Evolutionary conservation across 2,329 filamentous ascomycete species (phyloP), one percentile per base, ranked within the genome.

Genomic region (Coleophoma cylindrospora): DNA sequence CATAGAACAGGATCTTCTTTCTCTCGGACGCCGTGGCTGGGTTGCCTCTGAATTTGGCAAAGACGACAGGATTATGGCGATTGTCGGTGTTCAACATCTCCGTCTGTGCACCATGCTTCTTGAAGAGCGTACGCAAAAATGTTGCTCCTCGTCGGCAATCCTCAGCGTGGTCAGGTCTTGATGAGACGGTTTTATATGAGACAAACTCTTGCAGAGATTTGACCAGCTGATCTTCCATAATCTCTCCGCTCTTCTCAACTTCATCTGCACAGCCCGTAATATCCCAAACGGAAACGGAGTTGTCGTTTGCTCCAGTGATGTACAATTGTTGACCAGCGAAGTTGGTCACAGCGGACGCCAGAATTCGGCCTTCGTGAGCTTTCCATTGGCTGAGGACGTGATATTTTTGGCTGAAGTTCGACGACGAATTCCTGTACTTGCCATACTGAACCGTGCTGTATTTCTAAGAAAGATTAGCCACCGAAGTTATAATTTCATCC

Each of bases 1-100:
- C 94, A 63, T 99, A 99, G 66, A 99, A 99, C 0, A 99, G 73
- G 9, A 97, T 89, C 32, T 89, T 91, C 70, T 94, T 96, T 15
- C 89, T 80, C 22, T 81, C 74, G 22, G 80, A 76, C 0, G 80
- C 72, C 1, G 83, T 80, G 11, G 82, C 77, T 53, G 78, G 82
- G 67, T 84, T 94, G 4, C 87, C 91, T 41, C 81, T 81, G 66
- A 99, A 99, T 52, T 86, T 87, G 38, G 94, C 94, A 58, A 88
- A 86, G 0, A 99, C 91, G n/a, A 99, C 86, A 0, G 94, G 94
- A 63, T 97, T 97, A 60, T 89, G 60, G 32, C 79, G 75, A 58
- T 87, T 83, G 34, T 86, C 81, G 0, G 90, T 89, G 52, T 87
- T 89, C n/a, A 99, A 76, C 77, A 97, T 87, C 61, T 95, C 89